Conservation (phyloP, 352 stramenopile genomes). For the Globisporangium polare region DNA sequence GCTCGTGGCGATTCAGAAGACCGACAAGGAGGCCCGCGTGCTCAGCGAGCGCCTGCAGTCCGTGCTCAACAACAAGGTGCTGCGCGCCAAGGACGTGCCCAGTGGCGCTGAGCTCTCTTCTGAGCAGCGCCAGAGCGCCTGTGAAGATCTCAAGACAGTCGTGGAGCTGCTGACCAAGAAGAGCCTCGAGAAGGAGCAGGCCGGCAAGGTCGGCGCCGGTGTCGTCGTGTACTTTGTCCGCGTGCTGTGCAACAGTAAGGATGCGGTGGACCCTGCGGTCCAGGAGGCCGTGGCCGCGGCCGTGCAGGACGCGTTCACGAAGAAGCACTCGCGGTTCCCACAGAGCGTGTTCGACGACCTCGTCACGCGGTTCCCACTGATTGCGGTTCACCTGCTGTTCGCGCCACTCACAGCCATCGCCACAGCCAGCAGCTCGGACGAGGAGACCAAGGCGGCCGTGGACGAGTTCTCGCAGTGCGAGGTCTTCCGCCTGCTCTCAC, state of each 20-base stretch:
- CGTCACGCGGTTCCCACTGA: conserved; percentile 40
- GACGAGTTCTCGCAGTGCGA: conserved; percentile 81
- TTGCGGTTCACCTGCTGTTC: conserved; percentile 54
- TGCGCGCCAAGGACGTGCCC: conserved; percentile 51
- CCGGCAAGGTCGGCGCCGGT: conserved; percentile 47
- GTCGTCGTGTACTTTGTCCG: conserved; percentile 65
- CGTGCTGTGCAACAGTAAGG: conserved; percentile 24
- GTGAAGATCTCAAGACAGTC: conserved; percentile 31
- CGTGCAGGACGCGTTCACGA: conserved; percentile 63
- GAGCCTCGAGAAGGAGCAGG: conserved; percentile 60
- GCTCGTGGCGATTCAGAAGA: conserved; percentile 46
- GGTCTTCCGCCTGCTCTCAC: conserved; percentile 67
- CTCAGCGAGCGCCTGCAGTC: conserved; percentile 69
- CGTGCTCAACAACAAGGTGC: conserved; percentile 65
- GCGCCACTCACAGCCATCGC: conserved; percentile 46
- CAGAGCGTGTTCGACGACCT: conserved; percentile 68
- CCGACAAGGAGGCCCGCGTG: conserved; percentile 62
- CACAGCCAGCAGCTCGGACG: conserved; percentile 14
- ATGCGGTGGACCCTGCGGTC: conserved; percentile 1
- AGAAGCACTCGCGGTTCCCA: conserved; percentile 82
- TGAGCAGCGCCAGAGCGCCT: conserved; percentile 2
- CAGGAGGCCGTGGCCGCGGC: conserved; percentile 27
- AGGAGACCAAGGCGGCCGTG: conserved; percentile 20
- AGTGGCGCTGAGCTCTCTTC: conserved; percentile 14
- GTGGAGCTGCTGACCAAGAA: conserved; percentile 44